Base-by-base conservation (phyloP, 192 early-diverging fungal genomes). In the Coemansia sp. region DNA sequence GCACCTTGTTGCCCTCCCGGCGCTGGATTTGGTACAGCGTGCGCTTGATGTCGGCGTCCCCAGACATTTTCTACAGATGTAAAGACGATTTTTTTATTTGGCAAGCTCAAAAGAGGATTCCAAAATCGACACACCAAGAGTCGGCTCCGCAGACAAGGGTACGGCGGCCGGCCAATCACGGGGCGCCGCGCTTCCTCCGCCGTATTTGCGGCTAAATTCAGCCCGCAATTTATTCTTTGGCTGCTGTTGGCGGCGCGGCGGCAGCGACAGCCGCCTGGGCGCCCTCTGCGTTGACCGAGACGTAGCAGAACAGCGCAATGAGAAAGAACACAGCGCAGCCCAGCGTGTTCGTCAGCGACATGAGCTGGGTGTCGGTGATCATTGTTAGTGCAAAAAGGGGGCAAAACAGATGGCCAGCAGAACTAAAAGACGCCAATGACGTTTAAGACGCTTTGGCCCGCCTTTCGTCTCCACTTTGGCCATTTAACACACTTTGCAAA, bases 321-420 rank as follows among this genome's bases (percentile, higher is more conserved):
- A 71, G 68, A 15, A 71, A 47, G 23, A 71, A 71, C 10, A 63
- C 56, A 25, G 58, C 49, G 49, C 61, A 71, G 28, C 68, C 68
- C 0, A 71, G 51, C 41, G 68, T 53, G 50, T 71, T 71, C 14
- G 68, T 71, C 26, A 71, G 50, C 8, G 52, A 29, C 68, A 71
- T 71, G 27, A 71, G 58, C 61, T 71, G 68, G 50, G 50, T 64
- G 50, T 71, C 68, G 19, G 68, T 64, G 39, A 71, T 70, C 67
- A 70, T 70, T 15, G 25, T 38, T n/a, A 38, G 12, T 5, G 35
- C 15, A 11, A 38, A 38, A 38, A 17, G 11, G 11, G 12, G 15
- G 15, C 1, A 38, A 15, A 14, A 20, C n/a, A 20, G 3, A 10
- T 0, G 5, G 12, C 35, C 45, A 32, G 3, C 20, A 19, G 21